Percentiles rank a stretch among this genome's conserved stretches.
These are phyloP conservation scores for Leishmania tropica DNA, from an alignment of 208 protist species.

Conservation along the genomic window DNA sequence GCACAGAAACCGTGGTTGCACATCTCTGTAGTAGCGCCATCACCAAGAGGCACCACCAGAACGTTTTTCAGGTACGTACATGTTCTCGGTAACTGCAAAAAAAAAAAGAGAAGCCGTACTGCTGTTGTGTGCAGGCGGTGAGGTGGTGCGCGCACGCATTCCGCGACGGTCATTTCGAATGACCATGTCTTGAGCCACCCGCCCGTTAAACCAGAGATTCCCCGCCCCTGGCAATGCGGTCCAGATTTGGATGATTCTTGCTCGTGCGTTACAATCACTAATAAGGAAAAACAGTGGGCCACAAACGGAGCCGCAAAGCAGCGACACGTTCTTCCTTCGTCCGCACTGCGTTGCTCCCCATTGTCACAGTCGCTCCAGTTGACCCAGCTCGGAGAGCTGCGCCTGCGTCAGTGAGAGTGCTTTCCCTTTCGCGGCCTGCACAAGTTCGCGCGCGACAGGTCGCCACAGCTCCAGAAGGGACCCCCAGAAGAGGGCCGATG, in stretches of 20 bases:
- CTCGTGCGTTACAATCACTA: not conserved
- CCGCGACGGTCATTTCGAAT: not conserved
- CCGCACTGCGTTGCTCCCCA: not conserved
- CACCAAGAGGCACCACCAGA: not conserved
- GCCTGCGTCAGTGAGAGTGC: slow-evolving; percentile 9
- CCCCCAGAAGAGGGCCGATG: slow-evolving; percentile 5
- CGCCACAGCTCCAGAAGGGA: slow-evolving; percentile 25
- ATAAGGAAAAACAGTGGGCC: not conserved
- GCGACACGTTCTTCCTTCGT: not conserved
- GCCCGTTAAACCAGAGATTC: not conserved
- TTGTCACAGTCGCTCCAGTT: slow-evolving; percentile 8
- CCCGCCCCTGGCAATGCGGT: not conserved
- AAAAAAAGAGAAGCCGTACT: not conserved
- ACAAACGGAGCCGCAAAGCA: not conserved
- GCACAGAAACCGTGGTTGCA: not conserved
- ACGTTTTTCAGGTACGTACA: not conserved
- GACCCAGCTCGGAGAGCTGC: slow-evolving; percentile 10
- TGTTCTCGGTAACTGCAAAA: not conserved
- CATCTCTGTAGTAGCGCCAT: not conserved
- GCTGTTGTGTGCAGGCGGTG: not conserved
- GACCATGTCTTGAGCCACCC: not conserved
- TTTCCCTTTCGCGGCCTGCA: slow-evolving; percentile 9
- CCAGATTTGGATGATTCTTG: not conserved
- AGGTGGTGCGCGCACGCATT: not conserved
- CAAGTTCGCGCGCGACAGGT: slow-evolving; percentile 11